Evolutionary conservation across 2,329 filamentous ascomycete genomes (phyloP).

Genomic region (Clonostachys rosea): DNA sequence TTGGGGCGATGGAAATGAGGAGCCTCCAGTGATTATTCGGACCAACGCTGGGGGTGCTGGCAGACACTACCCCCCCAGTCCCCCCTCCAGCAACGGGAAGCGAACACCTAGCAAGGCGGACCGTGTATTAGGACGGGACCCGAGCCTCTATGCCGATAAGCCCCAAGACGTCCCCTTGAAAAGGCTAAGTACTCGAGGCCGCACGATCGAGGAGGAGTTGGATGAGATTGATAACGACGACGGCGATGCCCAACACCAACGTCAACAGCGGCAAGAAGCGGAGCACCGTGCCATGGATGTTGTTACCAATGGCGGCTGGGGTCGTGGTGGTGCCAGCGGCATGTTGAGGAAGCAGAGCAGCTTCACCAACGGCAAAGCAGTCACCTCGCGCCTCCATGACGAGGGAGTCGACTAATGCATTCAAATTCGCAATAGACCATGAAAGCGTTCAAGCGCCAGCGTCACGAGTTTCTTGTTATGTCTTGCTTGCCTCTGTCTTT

Average conservation of each 20-base stretch:
- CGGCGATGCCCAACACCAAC: conserved; percentile 15
- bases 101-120: conserved; percentile 51
- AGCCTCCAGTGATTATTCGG: conserved; percentile 9
- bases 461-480: too few species aligned
- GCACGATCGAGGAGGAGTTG: conserved; percentile 35
- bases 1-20: conserved; percentile 44
- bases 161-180: conserved; percentile 37
- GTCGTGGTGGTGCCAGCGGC: conserved; percentile 34
- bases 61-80: conserved; percentile 14
- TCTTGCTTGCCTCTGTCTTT: too few species aligned
- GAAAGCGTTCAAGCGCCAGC: too few species aligned
- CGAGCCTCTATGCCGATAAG: conserved; percentile 47
- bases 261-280: conserved; percentile 31
- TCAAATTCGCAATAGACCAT: background rate
- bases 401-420: conserved; percentile 24
- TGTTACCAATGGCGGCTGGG: conserved; percentile 31
- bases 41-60: conserved; percentile 10
- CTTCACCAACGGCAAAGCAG: background rate
- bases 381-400: conserved; percentile 7
- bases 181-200: conserved; percentile 39
- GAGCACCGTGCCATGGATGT: conserved; percentile 41
- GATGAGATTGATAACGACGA: conserved; percentile 30
- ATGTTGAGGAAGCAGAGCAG: conserved; percentile 25
- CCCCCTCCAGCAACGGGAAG: conserved; percentile 14
- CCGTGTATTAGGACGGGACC: conserved; percentile 51